These are phyloP conservation scores for Hondaea fermentalgiana DNA, from an alignment of 108 stramenopile genomes.

Conservation along the genomic window DNA sequence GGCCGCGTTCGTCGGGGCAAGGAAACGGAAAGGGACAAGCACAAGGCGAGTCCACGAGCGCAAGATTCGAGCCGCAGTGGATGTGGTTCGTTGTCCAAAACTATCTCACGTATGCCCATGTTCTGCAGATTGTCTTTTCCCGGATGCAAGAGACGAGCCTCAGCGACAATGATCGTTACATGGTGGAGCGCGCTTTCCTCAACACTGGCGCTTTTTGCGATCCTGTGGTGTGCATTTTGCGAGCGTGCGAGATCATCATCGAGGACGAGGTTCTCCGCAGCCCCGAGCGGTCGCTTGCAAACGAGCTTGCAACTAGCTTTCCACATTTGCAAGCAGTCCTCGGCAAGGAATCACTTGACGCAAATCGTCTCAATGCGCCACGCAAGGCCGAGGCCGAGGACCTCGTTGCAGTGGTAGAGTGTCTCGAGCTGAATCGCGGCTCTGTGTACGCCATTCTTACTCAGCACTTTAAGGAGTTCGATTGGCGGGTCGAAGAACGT, in stretches of 20 bases:
- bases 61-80: not conserved
- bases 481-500: not conserved
- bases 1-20: not conserved
- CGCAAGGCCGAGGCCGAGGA: not conserved
- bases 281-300: not conserved
- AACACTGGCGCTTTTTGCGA: not conserved
- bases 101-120: not conserved
- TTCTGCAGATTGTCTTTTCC: not conserved
- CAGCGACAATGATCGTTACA: not conserved
- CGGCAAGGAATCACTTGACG: not conserved
- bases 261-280: not conserved
- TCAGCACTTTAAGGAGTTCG: not conserved
- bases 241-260: not conserved
- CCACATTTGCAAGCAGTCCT: not conserved
- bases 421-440: not conserved
- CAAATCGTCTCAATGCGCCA: not conserved
- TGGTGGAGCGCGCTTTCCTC: not conserved
- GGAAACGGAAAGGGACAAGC: not conserved
- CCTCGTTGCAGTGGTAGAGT: not conserved
- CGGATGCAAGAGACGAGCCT: not conserved
- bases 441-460: not conserved
- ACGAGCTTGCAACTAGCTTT: not conserved
- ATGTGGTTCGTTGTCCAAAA: constrained; percentile 12
- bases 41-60: not conserved
- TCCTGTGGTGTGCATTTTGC: not conserved